Evolutionary conservation across 2,329 filamentous ascomycete species (phyloP), one percentile per base, ranked within the genome.

Genomic region (Ophiostoma tasmaniense): DNA sequence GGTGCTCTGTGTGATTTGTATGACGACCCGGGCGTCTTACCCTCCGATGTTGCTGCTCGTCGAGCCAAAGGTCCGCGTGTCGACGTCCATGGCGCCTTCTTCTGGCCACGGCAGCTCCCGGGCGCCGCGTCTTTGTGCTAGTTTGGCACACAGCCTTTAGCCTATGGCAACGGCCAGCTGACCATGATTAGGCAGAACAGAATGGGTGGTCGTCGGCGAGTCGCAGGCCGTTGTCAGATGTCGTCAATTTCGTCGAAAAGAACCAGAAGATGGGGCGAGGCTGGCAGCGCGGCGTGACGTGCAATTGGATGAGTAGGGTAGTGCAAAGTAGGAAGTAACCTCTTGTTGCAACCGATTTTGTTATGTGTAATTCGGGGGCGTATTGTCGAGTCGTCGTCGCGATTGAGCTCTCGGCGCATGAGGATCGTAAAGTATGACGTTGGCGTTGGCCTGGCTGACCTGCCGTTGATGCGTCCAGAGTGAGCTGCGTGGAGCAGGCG

Each of bases 41-140:
- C 37, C 66, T 39, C 69, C 67, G 66, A 70, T 68, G n/a, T 30
- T 37, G 22, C 39, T 50, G 28, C 66, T 67, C n/a, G 59, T 68
- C 20, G 66, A 62, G 52, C 55, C 62, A 13, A 68, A 10, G 20
- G 66, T 64, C 30, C 69, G 28, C 37, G 42, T 37, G 66, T 66
- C 52, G 30, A 70, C 28, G 42, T 64, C 66, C 64, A 70, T 68
- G 65, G 25, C 37, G 67, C 39, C n/a, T n/a, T 22, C 33, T 45
- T 37, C 42, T 17, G 4, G 64, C 28, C 25, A 33, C 25, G 65
- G 20, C 45, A 50, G 20, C 45, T 28, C 28, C 42, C 28, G 13
- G 45, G 25, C 28, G 10, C 8, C 25, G 45, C 2, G 20, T 20
- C 17, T 25, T 66, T 11, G 14, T 25, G 28, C 39, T 64, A 45